phyloP scores from a whole-genome alignment of 345 rosid genomes.

The Sonneratia alba region DNA sequence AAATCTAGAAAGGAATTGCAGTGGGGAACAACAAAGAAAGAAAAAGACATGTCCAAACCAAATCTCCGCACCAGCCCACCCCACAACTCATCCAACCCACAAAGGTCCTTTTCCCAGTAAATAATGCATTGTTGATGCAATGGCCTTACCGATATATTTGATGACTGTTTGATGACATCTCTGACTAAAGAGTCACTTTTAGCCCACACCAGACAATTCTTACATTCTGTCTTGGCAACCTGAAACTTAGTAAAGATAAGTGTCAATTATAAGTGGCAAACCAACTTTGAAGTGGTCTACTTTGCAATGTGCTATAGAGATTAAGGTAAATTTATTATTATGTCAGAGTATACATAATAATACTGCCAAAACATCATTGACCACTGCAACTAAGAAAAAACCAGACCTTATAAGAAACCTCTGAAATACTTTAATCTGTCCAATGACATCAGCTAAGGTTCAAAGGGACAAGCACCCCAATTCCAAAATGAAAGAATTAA shows the following conservation, averaged over 20 bases:
- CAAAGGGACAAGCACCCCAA: not conserved
- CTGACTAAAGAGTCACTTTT: slow-evolving; percentile 76
- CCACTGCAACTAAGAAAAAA: not conserved
- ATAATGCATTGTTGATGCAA: no score
- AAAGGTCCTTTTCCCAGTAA: no score
- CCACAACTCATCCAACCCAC: no score
- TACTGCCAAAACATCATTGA: not conserved
- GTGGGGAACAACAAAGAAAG: no score
- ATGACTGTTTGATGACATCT: slow-evolving; percentile 53
- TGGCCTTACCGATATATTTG: slow-evolving; percentile 40
- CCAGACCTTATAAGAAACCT: not conserved
- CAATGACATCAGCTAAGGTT: not conserved
- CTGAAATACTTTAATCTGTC: not conserved
- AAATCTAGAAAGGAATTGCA: not conserved
- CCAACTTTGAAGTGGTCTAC: not conserved
- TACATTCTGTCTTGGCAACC: slow-evolving; percentile 49
- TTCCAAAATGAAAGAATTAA: not conserved
- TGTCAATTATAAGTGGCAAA: not conserved
- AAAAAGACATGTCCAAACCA: no score
- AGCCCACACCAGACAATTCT: slow-evolving; percentile 79
- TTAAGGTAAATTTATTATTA: not conserved
- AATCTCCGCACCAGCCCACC: no score
- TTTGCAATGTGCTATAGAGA: not conserved
- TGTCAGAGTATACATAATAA: not conserved
- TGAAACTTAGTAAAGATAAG: slow-evolving; percentile 22